Evolutionary conservation across 1,284 basidiomycete genomes (phyloP), one percentile per base, ranked within the genome.

Genomic region (Cutaneotrichosporon dermatis): DNA sequence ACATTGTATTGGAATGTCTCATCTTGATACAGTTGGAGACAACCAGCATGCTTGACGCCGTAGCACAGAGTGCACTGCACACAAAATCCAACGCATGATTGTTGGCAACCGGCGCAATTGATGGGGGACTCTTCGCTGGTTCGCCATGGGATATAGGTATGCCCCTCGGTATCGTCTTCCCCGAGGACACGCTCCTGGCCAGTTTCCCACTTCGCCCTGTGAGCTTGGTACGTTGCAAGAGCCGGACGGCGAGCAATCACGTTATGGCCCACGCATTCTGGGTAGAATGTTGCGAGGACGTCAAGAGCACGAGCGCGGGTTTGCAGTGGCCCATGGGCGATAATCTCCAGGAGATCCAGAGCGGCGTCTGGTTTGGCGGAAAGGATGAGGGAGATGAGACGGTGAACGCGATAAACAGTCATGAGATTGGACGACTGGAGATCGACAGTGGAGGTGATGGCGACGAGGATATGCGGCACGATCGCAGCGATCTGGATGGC

Each of bases 341-440:
- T 78, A 40, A 89, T 81, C 63, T 87, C 83, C 6, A 92, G 80
- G 0, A 89, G 61, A 71, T 90, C 88, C 34, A 85, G 78, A 64
- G 86, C 85, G 1, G 83, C 79, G 69, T 90, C 88, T 0, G 83
- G 80, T 69, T 90, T 90, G 40, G 80, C 76, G 11, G 78, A 77
- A 12, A 84, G 74, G n/a, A 90, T 81, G 16, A 83, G 75, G n/a
- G 79, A 74, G 16, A 90, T 69, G 9, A 90, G 74, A 10, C 81
- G 80, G 63, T 83, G 81, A 46, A 88, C 80, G 8, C 82, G 81
- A 64, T 85, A 78, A n/a, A 82, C 70, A 3, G 82, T 70, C 54
- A 76, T 66, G 1, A 74, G 59, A 10, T 61, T 65, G 1, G 67
- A 59, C 3, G 55, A 44, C 5, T 59, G 51, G 2, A 70, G 58